A percentile compares a stretch with the other conserved stretches of the same genome.
Conservation (phyloP, 768 basidiomycete genomes). For the Boletellus ananiceps region DNA sequence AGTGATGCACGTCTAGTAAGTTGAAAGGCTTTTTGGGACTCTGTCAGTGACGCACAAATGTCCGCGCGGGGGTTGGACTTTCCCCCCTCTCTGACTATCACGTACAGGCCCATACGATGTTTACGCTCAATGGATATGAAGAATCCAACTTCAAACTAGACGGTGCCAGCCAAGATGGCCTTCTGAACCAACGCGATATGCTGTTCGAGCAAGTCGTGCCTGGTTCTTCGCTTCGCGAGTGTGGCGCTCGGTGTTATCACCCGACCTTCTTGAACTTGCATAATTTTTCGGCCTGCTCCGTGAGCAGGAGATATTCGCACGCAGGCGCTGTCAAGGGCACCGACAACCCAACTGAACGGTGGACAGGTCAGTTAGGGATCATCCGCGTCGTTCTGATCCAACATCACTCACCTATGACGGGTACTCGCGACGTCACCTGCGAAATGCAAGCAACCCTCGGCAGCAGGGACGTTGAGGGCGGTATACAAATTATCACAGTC, state of each 20-base stretch:
- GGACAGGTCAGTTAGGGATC: not conserved
- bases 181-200: not conserved
- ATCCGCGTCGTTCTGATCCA: not conserved
- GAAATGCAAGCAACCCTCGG: constrained; percentile 13
- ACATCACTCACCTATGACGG: constrained; percentile 9
- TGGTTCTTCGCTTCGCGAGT: no score
- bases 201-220: no score
- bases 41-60: no score
- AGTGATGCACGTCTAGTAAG: no score
- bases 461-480: constrained; percentile 30
- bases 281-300: constrained; percentile 6
- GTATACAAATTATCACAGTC: constrained; percentile 28
- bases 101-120: not conserved
- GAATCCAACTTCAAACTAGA: not conserved
- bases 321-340: constrained; percentile 37
- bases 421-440: constrained; percentile 16
- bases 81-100: not conserved
- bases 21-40: no score
- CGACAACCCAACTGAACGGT: constrained; percentile 33
- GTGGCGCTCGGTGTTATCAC: not conserved
- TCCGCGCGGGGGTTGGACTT: no score
- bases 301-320: constrained; percentile 19
- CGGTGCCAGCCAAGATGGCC: not conserved
- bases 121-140: not conserved
- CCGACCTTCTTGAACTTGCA: constrained; percentile 16